Conservation (phyloP, 495 filamentous ascomycete species). For the Mytilinidion resinicola region DNA sequence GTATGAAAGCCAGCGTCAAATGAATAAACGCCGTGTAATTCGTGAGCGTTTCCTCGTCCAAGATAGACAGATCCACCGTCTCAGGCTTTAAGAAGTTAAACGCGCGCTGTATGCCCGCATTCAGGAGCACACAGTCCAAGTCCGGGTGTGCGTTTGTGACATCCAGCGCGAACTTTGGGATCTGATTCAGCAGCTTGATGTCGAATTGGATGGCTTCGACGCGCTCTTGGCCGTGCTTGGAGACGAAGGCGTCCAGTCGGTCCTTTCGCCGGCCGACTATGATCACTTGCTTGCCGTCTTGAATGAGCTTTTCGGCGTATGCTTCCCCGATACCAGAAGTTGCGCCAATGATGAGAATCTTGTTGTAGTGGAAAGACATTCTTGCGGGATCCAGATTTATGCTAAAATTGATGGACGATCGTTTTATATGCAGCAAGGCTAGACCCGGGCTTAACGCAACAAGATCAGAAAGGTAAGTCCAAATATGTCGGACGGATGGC, state of each 20-base stretch:
- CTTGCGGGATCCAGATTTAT: no score
- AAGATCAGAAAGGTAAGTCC: no score
- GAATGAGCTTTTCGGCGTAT: conserved; percentile 56
- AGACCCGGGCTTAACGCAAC: no score
- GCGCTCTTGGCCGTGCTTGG: conserved; percentile 53
- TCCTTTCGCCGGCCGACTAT: conserved; percentile 61
- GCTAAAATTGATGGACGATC: no score
- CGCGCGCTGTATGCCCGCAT: conserved; percentile 51
- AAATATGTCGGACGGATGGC: no score
- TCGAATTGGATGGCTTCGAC: conserved; percentile 52
- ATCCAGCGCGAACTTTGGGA: conserved; percentile 49
- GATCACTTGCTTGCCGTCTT: conserved; percentile 54
- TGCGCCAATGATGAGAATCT: conserved; percentile 63
- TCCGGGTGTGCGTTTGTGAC: conserved; percentile 52
- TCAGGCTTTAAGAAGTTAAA: conserved; percentile 58
- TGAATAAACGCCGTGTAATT: conserved; percentile 63
- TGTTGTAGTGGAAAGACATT: conserved; percentile 56
- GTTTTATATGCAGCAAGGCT: no score
- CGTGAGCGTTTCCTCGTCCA: conserved; percentile 54
- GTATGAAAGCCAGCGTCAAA: conserved; percentile 56
- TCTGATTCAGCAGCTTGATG: conserved; percentile 54
- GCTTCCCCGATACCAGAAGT: conserved; percentile 66
- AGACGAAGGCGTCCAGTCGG: conserved; percentile 55
- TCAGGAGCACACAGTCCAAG: conserved; percentile 52
- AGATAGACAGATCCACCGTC: conserved; percentile 46